Evolutionary conservation across 1,139 yeast species (phyloP), one percentile per base, ranked within the genome.

Genomic region (Blastobotrys capitulatus): DNA sequence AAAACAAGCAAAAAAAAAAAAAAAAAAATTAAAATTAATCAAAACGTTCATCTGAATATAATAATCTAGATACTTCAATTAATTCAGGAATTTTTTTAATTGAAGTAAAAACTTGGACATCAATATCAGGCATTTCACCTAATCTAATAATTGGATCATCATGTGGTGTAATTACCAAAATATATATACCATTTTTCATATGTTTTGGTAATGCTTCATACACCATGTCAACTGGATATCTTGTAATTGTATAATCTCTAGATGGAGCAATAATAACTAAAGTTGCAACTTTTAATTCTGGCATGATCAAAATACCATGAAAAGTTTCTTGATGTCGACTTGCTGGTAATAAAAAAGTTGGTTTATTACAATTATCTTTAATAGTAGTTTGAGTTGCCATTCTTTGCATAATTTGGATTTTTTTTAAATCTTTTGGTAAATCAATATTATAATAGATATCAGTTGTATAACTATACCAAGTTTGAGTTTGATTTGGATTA

Each of bases 191-290:
- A 18, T 9, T 32, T 32, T 26, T 32, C 25, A 34, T 31, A 19
- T 6, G n/a, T 12, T n/a, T 27, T 10, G 45, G 45, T 12, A 42
- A 19, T 13, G 32, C 32, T 5, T 36, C 15, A 22, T 25, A 10
- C 9, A 44, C 47, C n/a, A 32, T 9, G 6, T 38, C 47, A 13
- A 44, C 15, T n/a, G 42, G 38, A 29, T 44, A 38, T 29, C 38
- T 29, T 12, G 36, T 16, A 16, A 44, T 25, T 2, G 42, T 38
- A 13, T 13, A 18, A 18, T 32, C 29, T 10, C 8, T 6, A 7
- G 22, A 36, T 19, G 19, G 6, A 4, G 37, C 26, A 25, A 44
- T 22, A 9, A 44, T 37, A 22, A 44, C 42, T 6, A 44, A 15
- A 1, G 29, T 27, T 12, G 22, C 27, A 27, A n/a, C 2, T 6